These are phyloP conservation scores for Moesziomyces parantarcticus DNA, from an alignment of 1,284 basidiomycete species.

Conservation along the genomic window DNA sequence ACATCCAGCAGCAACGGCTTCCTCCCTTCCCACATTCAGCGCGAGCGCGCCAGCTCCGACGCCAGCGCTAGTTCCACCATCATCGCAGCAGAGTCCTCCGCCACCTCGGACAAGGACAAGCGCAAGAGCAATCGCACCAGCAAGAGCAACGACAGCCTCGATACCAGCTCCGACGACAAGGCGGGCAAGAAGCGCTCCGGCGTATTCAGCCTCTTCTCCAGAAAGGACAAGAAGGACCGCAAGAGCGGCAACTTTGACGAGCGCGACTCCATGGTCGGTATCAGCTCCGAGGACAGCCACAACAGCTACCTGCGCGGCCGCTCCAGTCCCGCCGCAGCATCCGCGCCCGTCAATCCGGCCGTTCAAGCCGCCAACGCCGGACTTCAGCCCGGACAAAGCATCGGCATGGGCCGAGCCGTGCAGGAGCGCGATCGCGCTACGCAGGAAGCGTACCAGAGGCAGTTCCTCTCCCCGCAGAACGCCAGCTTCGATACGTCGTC, in stretches of 20 bases:
- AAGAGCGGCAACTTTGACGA: conserved; percentile 56
- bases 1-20: conserved; percentile 46
- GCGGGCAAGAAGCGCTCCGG: conserved; percentile 62
- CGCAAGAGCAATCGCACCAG: conserved; percentile 52
- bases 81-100: conserved; percentile 27
- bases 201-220: conserved; percentile 62
- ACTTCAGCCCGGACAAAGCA: conserved; percentile 45
- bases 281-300: conserved; percentile 51
- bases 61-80: conserved; percentile 43
- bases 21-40: conserved; percentile 58
- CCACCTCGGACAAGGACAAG: conserved; percentile 39
- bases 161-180: conserved; percentile 49
- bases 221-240: conserved; percentile 64
- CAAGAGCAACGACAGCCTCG: conserved; percentile 44
- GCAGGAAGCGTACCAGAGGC: conserved; percentile 59
- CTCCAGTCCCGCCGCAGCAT: conserved; percentile 19
- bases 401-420: conserved; percentile 52
- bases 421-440: conserved; percentile 58
- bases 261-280: conserved; percentile 45
- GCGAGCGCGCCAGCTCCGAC: conserved; percentile 54
- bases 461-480: conserved; percentile 50
- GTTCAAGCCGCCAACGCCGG: conserved; percentile 41
- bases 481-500: conserved; percentile 24
- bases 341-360: conserved; percentile 11
- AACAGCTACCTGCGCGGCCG: conserved; percentile 12